phyloP scores from a whole-genome alignment of 2,329 filamentous ascomycete species.

The Fusarium continuum region DNA sequence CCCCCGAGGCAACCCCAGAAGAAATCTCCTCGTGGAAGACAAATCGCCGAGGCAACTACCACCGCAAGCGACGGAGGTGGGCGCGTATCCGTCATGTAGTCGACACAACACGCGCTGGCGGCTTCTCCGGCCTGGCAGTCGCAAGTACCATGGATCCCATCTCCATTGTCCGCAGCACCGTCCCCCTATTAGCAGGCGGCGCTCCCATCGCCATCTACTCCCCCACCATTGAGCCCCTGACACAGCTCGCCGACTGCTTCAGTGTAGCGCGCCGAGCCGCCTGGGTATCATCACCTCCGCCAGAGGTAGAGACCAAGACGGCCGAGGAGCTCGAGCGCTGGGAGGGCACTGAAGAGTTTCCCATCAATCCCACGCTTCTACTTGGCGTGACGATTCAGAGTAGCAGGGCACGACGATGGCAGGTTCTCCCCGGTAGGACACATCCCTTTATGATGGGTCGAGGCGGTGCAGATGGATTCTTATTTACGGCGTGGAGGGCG shows the following conservation, averaged over 20 bases:
- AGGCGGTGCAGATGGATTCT: constrained; percentile 88
- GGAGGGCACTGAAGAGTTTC: constrained; percentile 77
- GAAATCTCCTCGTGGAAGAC: constrained; percentile 78
- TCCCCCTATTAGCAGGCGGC: constrained; percentile 84
- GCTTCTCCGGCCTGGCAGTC: constrained; percentile 84
- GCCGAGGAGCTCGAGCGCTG: constrained; percentile 63
- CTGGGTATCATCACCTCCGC: constrained; percentile 67
- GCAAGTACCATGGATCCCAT: constrained; percentile 84
- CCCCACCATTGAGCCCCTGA: constrained; percentile 80
- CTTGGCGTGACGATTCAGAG: constrained; percentile 84
- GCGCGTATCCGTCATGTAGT: constrained; percentile 76
- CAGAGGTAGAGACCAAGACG: constrained; percentile 56
- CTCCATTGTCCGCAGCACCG: constrained; percentile 75
- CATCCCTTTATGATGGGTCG: constrained; percentile 92
- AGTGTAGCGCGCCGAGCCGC: constrained; percentile 81
- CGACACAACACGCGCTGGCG: constrained; percentile 76
- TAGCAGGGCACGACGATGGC: constrained; percentile 81
- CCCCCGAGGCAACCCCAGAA: constrained; percentile 66
- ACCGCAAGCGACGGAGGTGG: constrained; percentile 88
- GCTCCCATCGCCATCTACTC: constrained; percentile 88
- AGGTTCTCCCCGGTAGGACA: constrained; percentile 89
- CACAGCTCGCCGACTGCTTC: constrained; percentile 82
- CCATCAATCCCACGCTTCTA: constrained; percentile 85
- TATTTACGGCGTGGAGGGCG: constrained; percentile 86
- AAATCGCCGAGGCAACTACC: constrained; percentile 84